A percentile compares a stretch with the other conserved stretches of the same genome.
Conservation (phyloP, 345 rosid species). For the Eucalyptus tenuipes region DNA sequence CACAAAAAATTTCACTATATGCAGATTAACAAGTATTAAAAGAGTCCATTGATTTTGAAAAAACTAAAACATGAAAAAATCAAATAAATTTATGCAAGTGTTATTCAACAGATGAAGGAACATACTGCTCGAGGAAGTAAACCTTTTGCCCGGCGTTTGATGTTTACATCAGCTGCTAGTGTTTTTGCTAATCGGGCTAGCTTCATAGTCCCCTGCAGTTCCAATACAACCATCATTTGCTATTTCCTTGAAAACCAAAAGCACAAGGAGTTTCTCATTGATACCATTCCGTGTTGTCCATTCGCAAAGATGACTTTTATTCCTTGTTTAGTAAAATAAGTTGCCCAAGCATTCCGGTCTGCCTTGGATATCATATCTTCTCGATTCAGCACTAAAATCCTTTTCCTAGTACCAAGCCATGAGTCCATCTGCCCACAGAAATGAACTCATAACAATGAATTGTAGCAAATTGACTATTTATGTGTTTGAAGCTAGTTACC, state of each 20-base stretch:
- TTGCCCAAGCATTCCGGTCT: conserved; percentile 92
- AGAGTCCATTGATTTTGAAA: not conserved
- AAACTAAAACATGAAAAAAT: not conserved
- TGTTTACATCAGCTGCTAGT: conserved; percentile 66
- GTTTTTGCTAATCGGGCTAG: conserved; percentile 58
- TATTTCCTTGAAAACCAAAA: not conserved
- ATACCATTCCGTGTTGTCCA: conserved; percentile 80
- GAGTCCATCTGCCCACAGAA: conserved; percentile 53
- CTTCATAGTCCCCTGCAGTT: conserved; percentile 71
- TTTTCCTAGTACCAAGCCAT: conserved; percentile 92
- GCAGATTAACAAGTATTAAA: not conserved
- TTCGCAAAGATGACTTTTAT: conserved; percentile 63
- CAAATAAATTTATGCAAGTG: not conserved
- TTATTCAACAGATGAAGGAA: not conserved
- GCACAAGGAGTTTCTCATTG: not conserved
- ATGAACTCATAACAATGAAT: not conserved
- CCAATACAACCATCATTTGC: not conserved
- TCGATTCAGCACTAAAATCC: conserved; percentile 75
- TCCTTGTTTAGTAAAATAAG: conserved; percentile 75
- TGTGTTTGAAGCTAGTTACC: not conserved
- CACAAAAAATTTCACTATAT: not conserved
- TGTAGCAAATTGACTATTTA: not conserved
- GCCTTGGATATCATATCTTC: conserved; percentile 88
- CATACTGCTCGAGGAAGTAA: conserved; percentile 80
- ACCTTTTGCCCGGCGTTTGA: conserved; percentile 74